Conservation (phyloP, 2,329 filamentous ascomycete species). For the Pestalotiopsis sp. region DNA sequence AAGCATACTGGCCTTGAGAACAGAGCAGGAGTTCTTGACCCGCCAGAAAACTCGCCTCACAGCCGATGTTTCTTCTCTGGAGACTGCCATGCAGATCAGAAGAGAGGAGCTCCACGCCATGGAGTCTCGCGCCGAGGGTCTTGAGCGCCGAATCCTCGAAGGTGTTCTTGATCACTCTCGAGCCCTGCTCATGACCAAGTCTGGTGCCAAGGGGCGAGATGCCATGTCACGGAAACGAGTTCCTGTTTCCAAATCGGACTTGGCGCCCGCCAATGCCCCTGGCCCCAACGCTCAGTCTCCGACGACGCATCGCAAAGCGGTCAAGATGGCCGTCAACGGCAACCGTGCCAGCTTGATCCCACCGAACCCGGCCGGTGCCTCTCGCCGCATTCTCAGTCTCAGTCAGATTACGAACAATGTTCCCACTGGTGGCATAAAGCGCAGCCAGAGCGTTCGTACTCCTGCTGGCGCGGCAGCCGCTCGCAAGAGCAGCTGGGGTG, state of each 20-base stretch:
- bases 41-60: constrained; percentile 78
- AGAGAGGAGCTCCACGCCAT: constrained; percentile 89
- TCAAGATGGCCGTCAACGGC: constrained; percentile 56
- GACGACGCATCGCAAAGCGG: constrained; percentile 29
- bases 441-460: constrained; percentile 76
- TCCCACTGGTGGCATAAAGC: constrained; percentile 63
- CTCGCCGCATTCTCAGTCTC: constrained; percentile 83
- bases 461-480: constrained; percentile 47
- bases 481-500: constrained; percentile 70
- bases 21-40: constrained; percentile 73
- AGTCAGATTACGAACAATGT: constrained; percentile 85
- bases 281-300: constrained; percentile 23
- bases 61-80: constrained; percentile 85
- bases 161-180: constrained; percentile 96
- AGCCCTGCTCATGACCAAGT: constrained; percentile 77
- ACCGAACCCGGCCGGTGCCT: constrained; percentile 53
- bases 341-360: constrained; percentile 45
- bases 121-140: constrained; percentile 82
- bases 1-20: constrained; percentile 58
- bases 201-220: constrained; percentile 47
- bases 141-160: constrained; percentile 91
- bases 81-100: constrained; percentile 85
- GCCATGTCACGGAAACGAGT: constrained; percentile 61
- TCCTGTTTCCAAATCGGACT: constrained; percentile 35
- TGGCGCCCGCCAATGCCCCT: constrained; percentile 35